Percentiles rank a stretch among this genome's conserved stretches.
phyloP scores from a whole-genome alignment of 225 moss, liverwort and hornwort species.

The Thuidium tamariscinum region DNA sequence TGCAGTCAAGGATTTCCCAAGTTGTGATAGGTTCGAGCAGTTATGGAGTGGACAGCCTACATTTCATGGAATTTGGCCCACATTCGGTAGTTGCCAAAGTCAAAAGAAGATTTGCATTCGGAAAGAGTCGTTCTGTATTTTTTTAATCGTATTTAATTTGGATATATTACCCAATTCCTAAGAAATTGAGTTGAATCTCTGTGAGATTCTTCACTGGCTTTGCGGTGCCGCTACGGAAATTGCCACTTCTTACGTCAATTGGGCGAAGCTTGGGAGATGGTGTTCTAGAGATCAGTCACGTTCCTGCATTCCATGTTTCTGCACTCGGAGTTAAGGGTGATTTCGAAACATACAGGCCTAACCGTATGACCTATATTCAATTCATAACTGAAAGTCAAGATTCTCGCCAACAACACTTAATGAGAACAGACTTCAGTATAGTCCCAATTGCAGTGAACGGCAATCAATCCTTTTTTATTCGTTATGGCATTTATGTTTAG shows the following conservation, averaged over 20 bases:
- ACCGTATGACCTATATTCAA: neutral
- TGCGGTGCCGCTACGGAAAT: neutral
- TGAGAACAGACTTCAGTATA: neutral
- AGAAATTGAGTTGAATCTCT: neutral
- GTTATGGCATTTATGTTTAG: no score
- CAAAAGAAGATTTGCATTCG: no score
- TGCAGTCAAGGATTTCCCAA: neutral
- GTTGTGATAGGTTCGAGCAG: neutral
- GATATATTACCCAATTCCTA: neutral
- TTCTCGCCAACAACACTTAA: neutral
- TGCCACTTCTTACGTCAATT: neutral
- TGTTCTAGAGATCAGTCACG: no score
- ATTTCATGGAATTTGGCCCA: no score
- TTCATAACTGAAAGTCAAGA: neutral
- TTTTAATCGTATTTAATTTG: no score
- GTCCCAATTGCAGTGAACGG: no score
- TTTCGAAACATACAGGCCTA: neutral
- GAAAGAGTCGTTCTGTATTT: no score
- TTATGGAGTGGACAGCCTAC: neutral
- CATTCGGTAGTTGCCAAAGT: no score
- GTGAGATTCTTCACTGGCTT: neutral
- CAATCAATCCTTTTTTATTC: no score
- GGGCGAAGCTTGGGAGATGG: neutral
- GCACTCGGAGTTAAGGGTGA: neutral
- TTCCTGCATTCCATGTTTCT: neutral